Evolutionary conservation across 2,329 filamentous ascomycete species (phyloP), one percentile per base, ranked within the genome.

Genomic region (Verticillium albo-atrum): DNA sequence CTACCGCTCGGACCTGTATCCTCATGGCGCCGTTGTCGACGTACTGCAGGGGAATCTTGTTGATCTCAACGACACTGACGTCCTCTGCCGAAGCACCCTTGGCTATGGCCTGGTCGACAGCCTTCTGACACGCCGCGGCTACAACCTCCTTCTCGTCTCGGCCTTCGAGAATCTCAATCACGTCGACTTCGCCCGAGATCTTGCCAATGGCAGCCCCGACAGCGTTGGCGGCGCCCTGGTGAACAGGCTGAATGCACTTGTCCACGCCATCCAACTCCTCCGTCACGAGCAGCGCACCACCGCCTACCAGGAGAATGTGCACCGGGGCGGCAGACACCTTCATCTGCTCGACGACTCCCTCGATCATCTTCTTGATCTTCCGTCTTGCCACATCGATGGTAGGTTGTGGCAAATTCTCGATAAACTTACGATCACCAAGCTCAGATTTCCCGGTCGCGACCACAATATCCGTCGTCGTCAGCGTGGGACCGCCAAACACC

Each of bases 131-230:
- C 0, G 76, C 77, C 4, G 73, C 74, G 25, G 74, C 71, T 3
- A 79, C 70, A 1, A 78, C 70, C 0, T 68, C 68, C 58, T 74
- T 71, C 30, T 75, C 71, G 3, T 73, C 66, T 2, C 72, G 72
- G 3, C 72, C 74, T 25, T 76, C 74, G 17, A 77, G 64, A 10
- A 80, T 77, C 61, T 81, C 75, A n/a, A 84, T 78, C 1, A 79
- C 70, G 58, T 86, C 82, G 2, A 85, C 71, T 10, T 79, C 77
- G 0, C 81, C 82, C 3, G 78, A 78, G 1, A 84, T 78, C 57
- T 82, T 82, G 3, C 81, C 81, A 32, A 84, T 84, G 0, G 84
- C 84, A 1, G 84, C 84, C 6, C 84, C 84, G 2, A 87, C 80
- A 0, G 84, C 84, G 67, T 87, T 87, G 3, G 84, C 84, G 1